These are phyloP conservation scores for Stevia rebaudiana DNA, from an alignment of 140 eudicot species.

Conservation along the genomic window DNA sequence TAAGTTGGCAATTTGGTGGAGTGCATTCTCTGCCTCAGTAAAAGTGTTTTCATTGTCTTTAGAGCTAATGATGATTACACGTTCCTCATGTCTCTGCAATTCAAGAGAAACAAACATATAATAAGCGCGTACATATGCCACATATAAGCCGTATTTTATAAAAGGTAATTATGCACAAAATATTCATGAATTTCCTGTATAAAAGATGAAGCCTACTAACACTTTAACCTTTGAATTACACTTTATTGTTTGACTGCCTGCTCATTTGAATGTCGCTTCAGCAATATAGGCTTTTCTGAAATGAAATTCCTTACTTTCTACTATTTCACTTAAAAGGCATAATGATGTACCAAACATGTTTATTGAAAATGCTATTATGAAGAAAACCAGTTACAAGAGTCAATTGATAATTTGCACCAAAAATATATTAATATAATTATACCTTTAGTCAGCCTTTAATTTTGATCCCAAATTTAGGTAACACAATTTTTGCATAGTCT, in stretches of 20 bases:
- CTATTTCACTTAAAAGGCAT: neutral
- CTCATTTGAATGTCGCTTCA: neutral
- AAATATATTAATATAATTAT: no score
- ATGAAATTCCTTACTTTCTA: neutral
- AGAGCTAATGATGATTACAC: constrained; percentile 89
- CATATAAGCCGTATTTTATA: constrained; percentile 9
- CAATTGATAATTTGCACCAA: neutral
- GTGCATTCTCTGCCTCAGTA: constrained; percentile 89
- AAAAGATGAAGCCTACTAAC: neutral
- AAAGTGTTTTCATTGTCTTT: constrained; percentile 51
- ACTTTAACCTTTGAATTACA: no score
- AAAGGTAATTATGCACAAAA: constrained; percentile 9
- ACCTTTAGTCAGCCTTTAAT: no score
- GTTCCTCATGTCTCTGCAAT: constrained; percentile 83
- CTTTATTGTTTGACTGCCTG: neutral
- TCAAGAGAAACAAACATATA: constrained; percentile 1
- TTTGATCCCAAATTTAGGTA: neutral
- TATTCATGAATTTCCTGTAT: constrained; percentile 2
- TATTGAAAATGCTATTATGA: neutral
- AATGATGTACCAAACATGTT: neutral
- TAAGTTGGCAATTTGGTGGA: constrained; percentile 72
- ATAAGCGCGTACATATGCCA: constrained; percentile 1
- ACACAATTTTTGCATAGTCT: neutral
- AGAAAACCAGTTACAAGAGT: neutral
- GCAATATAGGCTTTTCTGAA: neutral